Base-by-base conservation (phyloP, 805 yeast species). In the Millerago galiae region DNA sequence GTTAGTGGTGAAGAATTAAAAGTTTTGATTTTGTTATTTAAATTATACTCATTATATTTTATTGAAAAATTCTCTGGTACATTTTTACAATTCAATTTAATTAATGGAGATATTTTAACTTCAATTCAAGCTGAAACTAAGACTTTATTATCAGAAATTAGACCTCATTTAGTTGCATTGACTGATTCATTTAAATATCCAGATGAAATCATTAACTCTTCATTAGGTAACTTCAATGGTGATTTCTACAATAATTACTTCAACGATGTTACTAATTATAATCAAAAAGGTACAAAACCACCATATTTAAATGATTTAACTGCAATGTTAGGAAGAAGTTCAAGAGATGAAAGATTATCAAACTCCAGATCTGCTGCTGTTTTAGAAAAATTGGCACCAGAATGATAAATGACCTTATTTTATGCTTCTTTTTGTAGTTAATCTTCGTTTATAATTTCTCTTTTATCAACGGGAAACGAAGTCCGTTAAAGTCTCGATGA, bases 131-230 rank as follows among this genome's bases (percentile, higher is more conserved):
- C 72, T 37, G 63, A 69, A 42, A 68, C 75, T 42, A 71, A 71
- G 34, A 59, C 58, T 38, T 58, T 79, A 48, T 65, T 83, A 49
- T 61, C 67, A 21, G 66, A 65, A 21, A 59, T 83, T 33, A 71
- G 96, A 61, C 75, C 77, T 26, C 78, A 83, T 54, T 84, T 83
- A 42, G 77, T 87, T 60, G 83, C 84, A 1, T 70, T 85, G 54
- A 83, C 95, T 5, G 97, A 89, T 63, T 74, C 95, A 1, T 89
- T 89, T 71, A 78, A 83, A 63, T 72, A 83, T 49, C 78, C 87
- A 33, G 96, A 89, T 65, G 82, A 74, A 59, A 75, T 83, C 67
- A 72, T 89, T 57, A 85, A 88, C 61, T 79, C 96, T 0, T 81
- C 93, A 5, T 74, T 89, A 44, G 97, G 96, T 37, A 72, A 70